Percentiles rank a stretch among this genome's conserved stretches.
Conservation (phyloP, 2,329 filamentous ascomycete genomes). For the Aspergillus japonicus region DNA sequence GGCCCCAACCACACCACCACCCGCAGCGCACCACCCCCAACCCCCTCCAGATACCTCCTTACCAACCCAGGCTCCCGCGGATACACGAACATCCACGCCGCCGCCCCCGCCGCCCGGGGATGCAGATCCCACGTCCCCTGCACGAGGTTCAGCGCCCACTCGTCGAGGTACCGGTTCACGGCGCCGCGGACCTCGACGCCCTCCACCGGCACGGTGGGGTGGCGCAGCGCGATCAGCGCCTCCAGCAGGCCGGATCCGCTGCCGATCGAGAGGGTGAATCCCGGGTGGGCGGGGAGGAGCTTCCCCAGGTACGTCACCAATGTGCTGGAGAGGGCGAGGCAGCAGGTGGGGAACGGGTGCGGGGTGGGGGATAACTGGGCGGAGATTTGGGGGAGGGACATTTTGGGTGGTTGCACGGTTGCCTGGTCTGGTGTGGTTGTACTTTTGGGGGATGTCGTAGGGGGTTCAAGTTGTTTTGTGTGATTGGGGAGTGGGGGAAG, state of each 20-base stretch:
- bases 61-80: constrained; percentile 51
- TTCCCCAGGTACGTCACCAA: constrained; percentile 19
- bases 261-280: constrained; percentile 48
- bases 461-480: too few relatives aligned
- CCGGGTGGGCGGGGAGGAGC: constrained; percentile 25
- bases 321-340: constrained; percentile 28
- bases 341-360: constrained; percentile 28
- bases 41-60: constrained; percentile 42
- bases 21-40: constrained; percentile 16
- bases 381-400: constrained; percentile 17
- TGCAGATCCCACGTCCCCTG: constrained; percentile 46
- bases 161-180: constrained; percentile 47
- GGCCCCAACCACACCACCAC: constrained; percentile 35
- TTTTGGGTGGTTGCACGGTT: background rate
- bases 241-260: constrained; percentile 54
- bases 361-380: constrained; percentile 19
- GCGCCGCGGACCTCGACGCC: constrained; percentile 51
- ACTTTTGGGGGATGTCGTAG: too few relatives aligned
- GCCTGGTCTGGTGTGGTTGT: background rate
- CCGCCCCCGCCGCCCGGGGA: constrained; percentile 42
- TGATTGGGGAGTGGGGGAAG: too few relatives aligned
- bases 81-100: constrained; percentile 55
- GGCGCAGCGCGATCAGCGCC: constrained; percentile 35
- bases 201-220: constrained; percentile 33
- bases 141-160: constrained; percentile 44